Conservation (phyloP, 306 rosid genomes). For the Cicer arietinum region DNA sequence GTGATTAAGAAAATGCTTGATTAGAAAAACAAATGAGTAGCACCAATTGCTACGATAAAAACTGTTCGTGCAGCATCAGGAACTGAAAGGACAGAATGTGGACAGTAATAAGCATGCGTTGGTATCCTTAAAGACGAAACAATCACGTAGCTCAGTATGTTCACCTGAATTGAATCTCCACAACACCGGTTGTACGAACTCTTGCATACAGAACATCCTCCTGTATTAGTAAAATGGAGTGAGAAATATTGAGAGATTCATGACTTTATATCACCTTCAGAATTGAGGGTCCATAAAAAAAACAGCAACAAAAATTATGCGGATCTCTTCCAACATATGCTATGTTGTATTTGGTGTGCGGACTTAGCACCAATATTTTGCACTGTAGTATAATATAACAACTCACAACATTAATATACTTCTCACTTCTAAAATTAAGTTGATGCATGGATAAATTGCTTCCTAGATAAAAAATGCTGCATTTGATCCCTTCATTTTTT, state of each 20-base stretch:
- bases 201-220: constrained; percentile 96
- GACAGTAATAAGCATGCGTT: constrained; percentile 12
- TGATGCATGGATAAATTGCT: neutral
- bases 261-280: neutral
- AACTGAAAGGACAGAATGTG: neutral
- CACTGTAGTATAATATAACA: neutral
- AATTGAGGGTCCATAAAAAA: neutral
- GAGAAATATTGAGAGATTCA: constrained; percentile 34
- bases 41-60: constrained; percentile 11
- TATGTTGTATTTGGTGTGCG: neutral
- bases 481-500: neutral
- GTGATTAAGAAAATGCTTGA: neutral
- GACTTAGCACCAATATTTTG: constrained; percentile 17
- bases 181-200: constrained; percentile 98
- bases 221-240: constrained; percentile 55
- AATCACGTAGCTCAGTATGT: constrained; percentile 29
- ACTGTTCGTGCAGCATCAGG: neutral
- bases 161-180: constrained; percentile 99
- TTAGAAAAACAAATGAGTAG: neutral
- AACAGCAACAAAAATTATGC: neutral
- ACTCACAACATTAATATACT: neutral
- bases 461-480: neutral
- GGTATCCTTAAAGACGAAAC: constrained; percentile 1
- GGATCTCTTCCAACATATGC: neutral
- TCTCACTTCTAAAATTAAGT: constrained; percentile 26